Evolutionary conservation across 306 rosid genomes (phyloP).

Genomic region (Myrica gale): DNA sequence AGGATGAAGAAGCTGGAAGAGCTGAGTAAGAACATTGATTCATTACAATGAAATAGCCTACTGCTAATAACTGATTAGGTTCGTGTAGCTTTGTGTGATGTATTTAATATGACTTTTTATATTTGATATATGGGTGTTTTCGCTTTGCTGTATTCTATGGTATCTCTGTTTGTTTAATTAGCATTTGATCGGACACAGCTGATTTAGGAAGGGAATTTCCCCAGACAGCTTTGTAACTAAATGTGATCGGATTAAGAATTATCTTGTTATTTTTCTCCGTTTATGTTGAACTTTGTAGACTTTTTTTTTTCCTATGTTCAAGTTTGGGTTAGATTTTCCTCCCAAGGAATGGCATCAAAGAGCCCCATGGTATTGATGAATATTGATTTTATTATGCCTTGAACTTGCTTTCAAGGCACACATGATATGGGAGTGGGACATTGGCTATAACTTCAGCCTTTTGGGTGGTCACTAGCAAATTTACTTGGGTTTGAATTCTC

Average conservation of each 20-base stretch:
- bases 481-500: background rate
- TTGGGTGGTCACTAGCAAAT: background rate
- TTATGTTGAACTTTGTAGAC: slow-evolving; percentile 33
- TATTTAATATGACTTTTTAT: slow-evolving; percentile 61
- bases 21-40: slow-evolving; percentile 83
- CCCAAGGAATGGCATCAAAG: slow-evolving; percentile 16
- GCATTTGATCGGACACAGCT: slow-evolving; percentile 51
- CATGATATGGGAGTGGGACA: background rate
- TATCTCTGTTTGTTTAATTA: slow-evolving; percentile 53
- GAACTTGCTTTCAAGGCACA: background rate
- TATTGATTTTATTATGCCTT: background rate
- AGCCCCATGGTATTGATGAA: slow-evolving; percentile 11
- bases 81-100: slow-evolving; percentile 90
- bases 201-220: slow-evolving; percentile 63
- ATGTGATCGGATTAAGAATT: slow-evolving; percentile 39
- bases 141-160: slow-evolving; percentile 59
- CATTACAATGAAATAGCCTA: slow-evolving; percentile 44
- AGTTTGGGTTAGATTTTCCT: slow-evolving; percentile 33
- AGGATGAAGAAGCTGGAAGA: slow-evolving; percentile 99
- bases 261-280: slow-evolving; percentile 27
- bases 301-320: slow-evolving; percentile 38
- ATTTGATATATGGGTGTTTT: slow-evolving; percentile 62
- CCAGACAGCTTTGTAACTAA: slow-evolving; percentile 81
- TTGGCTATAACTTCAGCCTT: background rate
- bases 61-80: slow-evolving; percentile 69